Percentiles rank a stretch among this genome's conserved stretches.
Conservation (phyloP, 1,284 basidiomycete species). For the Apiotrichum siamense region DNA sequence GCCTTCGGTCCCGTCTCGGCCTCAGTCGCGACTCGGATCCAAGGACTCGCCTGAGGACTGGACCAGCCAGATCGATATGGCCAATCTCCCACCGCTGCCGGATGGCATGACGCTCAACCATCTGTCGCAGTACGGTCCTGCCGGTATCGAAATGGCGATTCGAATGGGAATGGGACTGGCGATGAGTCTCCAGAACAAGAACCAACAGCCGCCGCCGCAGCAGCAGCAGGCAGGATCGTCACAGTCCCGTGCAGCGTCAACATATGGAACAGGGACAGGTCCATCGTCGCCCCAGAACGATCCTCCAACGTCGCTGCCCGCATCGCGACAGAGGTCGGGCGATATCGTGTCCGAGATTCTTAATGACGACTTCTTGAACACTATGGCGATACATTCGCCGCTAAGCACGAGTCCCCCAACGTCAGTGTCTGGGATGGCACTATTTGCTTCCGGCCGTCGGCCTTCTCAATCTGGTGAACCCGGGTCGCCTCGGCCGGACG, state of each 20-base stretch:
- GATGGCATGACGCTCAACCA: constrained; percentile 42
- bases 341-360: constrained; percentile 41
- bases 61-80: constrained; percentile 6
- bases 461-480: constrained; percentile 28
- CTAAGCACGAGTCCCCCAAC: constrained; percentile 24
- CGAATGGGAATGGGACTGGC: constrained; percentile 49
- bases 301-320: neutral
- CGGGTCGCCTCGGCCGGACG: constrained; percentile 16
- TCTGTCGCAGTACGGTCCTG: constrained; percentile 39
- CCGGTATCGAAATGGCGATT: constrained; percentile 47
- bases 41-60: constrained; percentile 12
- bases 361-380: constrained; percentile 40
- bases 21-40: constrained; percentile 12
- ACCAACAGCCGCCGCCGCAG: neutral
- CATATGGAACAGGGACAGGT: neutral
- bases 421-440: constrained; percentile 5
- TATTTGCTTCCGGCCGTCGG: constrained; percentile 23
- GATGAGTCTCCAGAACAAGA: constrained; percentile 28
- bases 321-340: constrained; percentile 11
- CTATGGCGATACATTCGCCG: constrained; percentile 19
- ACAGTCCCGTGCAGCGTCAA: constrained; percentile 5
- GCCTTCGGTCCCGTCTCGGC: neutral
- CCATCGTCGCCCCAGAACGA: constrained; percentile 6
- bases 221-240: neutral
- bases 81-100: constrained; percentile 39